Evolutionary conservation across 1,139 yeast species (phyloP).

Genomic region (Yarrowia galli): DNA sequence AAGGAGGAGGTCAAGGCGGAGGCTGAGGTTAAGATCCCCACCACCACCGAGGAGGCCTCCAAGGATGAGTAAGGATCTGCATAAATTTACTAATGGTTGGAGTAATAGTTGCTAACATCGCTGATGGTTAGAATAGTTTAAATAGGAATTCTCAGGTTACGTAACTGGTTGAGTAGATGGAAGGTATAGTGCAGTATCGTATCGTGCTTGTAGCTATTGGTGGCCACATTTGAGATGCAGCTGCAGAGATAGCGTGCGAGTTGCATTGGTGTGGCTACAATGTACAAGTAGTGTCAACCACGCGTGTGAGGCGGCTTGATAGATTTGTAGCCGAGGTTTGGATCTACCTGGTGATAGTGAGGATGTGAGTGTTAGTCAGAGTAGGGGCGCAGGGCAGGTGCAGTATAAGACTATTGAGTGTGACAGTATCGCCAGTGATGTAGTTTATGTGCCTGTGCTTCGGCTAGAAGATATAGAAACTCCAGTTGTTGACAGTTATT

Average conservation of each 20-base stretch:
- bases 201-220: background rate
- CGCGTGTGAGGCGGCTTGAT: no score
- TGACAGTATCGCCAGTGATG: no score
- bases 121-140: constrained; percentile 34
- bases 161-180: background rate
- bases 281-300: background rate
- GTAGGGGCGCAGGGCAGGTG: no score
- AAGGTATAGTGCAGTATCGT: no score
- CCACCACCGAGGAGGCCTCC: constrained; percentile 6
- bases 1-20: constrained; percentile 40
- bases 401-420: no score
- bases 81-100: constrained; percentile 26
- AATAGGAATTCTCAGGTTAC: constrained; percentile 21
- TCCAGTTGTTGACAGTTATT: no score
- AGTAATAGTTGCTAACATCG: constrained; percentile 25
- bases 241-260: background rate
- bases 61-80: constrained; percentile 36
- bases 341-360: no score
- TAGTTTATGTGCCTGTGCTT: no score
- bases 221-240: background rate
- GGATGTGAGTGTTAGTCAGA: no score
- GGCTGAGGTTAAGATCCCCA: background rate
- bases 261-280: background rate
- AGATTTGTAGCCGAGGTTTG: no score
- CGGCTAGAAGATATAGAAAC: no score